These are phyloP conservation scores for Rubus parviflorus DNA, from an alignment of 306 rosid genomes.

Conservation along the genomic window DNA sequence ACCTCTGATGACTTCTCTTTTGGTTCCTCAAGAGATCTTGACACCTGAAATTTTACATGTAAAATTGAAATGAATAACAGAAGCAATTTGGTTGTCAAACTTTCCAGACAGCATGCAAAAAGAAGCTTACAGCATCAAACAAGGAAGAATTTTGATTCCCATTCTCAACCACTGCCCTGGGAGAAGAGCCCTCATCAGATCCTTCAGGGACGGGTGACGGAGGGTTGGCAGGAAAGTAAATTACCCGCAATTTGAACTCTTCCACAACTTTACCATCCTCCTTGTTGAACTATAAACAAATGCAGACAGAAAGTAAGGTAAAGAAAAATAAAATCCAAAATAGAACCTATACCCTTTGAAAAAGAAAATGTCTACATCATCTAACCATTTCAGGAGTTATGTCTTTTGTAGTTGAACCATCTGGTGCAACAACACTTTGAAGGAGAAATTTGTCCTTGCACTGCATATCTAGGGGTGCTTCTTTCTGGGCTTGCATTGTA, in stretches of 20 bases:
- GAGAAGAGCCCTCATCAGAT: constrained; percentile 47
- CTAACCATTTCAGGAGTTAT: constrained; percentile 47
- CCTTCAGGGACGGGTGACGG: constrained; percentile 53
- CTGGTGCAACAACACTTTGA: constrained; percentile 48
- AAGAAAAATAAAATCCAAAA: constrained; percentile 1
- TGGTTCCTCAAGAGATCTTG: constrained; percentile 42
- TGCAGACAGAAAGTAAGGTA: not conserved
- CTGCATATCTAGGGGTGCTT: constrained; percentile 43
- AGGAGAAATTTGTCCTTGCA: constrained; percentile 57
- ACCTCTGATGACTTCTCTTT: constrained; percentile 50
- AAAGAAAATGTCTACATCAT: constrained; percentile 5
- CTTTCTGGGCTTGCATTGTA: constrained; percentile 52
- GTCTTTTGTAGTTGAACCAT: constrained; percentile 33
- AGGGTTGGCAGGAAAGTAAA: constrained; percentile 45
- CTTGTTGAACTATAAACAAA: constrained; percentile 42
- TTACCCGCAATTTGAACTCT: constrained; percentile 45
- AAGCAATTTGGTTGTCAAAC: not conserved
- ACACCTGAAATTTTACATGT: constrained; percentile 29
- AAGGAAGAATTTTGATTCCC: constrained; percentile 39
- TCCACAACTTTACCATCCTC: constrained; percentile 40
- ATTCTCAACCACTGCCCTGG: constrained; percentile 32
- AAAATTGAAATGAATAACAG: constrained; percentile 5
- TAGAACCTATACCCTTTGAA: not conserved
- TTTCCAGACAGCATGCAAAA: not conserved
- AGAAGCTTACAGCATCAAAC: constrained; percentile 43